Conservation (phyloP, 2,329 filamentous ascomycete genomes). For the Colletotrichum plurivorum region DNA sequence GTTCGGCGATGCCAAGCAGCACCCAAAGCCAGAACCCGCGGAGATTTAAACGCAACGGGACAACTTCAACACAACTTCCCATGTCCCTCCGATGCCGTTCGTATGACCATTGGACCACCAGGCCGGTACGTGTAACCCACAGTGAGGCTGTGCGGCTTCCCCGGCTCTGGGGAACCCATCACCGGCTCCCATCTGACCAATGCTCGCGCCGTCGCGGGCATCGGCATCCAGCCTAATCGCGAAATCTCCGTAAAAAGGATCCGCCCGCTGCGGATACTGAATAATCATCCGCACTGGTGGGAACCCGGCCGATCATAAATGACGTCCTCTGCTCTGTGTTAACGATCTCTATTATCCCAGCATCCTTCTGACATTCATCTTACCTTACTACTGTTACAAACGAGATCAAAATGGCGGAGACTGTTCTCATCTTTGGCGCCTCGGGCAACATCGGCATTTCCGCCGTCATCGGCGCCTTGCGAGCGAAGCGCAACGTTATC, state of each 20-base stretch:
- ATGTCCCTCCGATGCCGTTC: not conserved
- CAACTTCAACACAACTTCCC: not conserved
- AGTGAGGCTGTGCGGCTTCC: not conserved
- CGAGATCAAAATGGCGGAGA: slow-evolving; percentile 40
- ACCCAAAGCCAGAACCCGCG: too few relatives aligned
- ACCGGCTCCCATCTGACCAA: not conserved
- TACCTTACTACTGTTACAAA: not conserved
- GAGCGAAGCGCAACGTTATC: slow-evolving; percentile 49
- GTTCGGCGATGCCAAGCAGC: too few relatives aligned
- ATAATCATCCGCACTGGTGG: too few relatives aligned
- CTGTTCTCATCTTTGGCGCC: slow-evolving; percentile 54
- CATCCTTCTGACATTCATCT: too few relatives aligned
- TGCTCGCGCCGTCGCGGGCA: not conserved
- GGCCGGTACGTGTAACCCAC: not conserved
- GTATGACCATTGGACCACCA: not conserved
- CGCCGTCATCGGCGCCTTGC: slow-evolving; percentile 49
- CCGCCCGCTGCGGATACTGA: too few relatives aligned
- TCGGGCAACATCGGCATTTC: slow-evolving; percentile 56
- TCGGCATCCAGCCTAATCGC: too few relatives aligned
- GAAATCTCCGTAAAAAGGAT: too few relatives aligned
- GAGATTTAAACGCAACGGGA: too few relatives aligned
- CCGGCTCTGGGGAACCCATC: not conserved
- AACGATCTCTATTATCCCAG: too few relatives aligned
- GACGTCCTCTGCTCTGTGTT: too few relatives aligned
- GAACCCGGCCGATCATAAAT: too few relatives aligned